A percentile compares a stretch with the other conserved stretches of the same genome.
Evolutionary conservation across 306 rosid genomes (phyloP).

Genomic region (Senna siamea): DNA sequence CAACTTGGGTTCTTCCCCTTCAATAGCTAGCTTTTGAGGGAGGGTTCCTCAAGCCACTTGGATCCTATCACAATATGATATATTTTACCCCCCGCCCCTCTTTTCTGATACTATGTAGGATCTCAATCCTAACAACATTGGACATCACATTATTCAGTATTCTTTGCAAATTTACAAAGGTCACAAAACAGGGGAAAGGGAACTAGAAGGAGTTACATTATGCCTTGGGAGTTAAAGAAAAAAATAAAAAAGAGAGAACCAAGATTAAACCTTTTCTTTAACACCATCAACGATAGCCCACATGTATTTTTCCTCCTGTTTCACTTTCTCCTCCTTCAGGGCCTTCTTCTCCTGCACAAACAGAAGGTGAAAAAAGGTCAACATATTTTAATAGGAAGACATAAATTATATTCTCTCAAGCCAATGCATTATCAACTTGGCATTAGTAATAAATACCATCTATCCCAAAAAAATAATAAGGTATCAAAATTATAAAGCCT

Average conservation of each 20-base stretch:
- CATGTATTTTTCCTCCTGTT: slow-evolving; percentile 93
- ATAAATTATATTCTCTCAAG: slow-evolving; percentile 18
- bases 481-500: not conserved
- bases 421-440: slow-evolving; percentile 23
- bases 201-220: too few species aligned
- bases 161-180: not conserved
- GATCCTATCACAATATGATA: too few species aligned
- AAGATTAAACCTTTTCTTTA: slow-evolving; percentile 80
- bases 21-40: too few species aligned
- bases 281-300: slow-evolving; percentile 95
- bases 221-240: too few species aligned
- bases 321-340: slow-evolving; percentile 78
- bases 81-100: too few species aligned
- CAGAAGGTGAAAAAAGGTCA: slow-evolving; percentile 21
- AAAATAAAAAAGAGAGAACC: not conserved
- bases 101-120: too few species aligned
- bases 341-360: slow-evolving; percentile 82
- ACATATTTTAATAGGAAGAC: not conserved
- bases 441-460: not conserved
- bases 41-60: too few species aligned
- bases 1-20: too few species aligned
- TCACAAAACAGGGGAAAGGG: not conserved
- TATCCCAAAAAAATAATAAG: not conserved
- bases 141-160: not conserved
- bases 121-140: too few species aligned